Evolutionary conservation across 805 yeast genomes (phyloP).

Genomic region (Saturnispora halmiae): DNA sequence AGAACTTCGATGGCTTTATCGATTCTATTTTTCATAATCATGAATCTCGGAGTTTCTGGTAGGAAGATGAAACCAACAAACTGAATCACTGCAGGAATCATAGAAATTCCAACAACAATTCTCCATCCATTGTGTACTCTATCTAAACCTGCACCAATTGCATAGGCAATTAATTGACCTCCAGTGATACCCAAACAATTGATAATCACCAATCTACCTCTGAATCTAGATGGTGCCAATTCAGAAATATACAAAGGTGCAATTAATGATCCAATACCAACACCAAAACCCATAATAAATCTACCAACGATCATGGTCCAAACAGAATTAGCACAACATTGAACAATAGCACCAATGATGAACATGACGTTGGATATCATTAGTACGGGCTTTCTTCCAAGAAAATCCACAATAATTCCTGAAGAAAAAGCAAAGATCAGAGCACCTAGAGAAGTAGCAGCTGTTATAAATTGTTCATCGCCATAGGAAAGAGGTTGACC

Average conservation of each 20-base stretch:
- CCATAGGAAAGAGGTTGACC: conserved; percentile 57
- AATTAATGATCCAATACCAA: conserved; percentile 86
- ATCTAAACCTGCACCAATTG: conserved; percentile 80
- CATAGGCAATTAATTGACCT: conserved; percentile 92
- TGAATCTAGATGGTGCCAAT: conserved; percentile 81
- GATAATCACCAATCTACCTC: conserved; percentile 85
- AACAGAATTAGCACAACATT: conserved; percentile 68
- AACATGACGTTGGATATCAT: conserved; percentile 77
- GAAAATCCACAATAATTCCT: conserved; percentile 70
- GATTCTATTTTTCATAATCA: conserved; percentile 59
- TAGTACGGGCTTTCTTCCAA: conserved; percentile 80
- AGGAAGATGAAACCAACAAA: conserved; percentile 68
- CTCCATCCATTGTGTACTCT: conserved; percentile 84
- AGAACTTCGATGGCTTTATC: conserved; percentile 64
- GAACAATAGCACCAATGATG: conserved; percentile 75
- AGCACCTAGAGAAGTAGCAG: conserved; percentile 94
- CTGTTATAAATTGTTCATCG: conserved; percentile 81
- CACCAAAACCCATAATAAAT: conserved; percentile 92
- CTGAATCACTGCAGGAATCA: conserved; percentile 80
- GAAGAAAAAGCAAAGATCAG: conserved; percentile 68
- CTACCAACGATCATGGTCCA: conserved; percentile 93
- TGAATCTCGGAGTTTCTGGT: conserved; percentile 93
- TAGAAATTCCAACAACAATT: conserved; percentile 78
- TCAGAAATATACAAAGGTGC: conserved; percentile 93
- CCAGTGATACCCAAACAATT: conserved; percentile 88